A percentile compares a stretch with the other conserved stretches of the same genome.
Evolutionary conservation across 352 stramenopile species (phyloP).

Genomic region (Phytopythium oedochilum): DNA sequence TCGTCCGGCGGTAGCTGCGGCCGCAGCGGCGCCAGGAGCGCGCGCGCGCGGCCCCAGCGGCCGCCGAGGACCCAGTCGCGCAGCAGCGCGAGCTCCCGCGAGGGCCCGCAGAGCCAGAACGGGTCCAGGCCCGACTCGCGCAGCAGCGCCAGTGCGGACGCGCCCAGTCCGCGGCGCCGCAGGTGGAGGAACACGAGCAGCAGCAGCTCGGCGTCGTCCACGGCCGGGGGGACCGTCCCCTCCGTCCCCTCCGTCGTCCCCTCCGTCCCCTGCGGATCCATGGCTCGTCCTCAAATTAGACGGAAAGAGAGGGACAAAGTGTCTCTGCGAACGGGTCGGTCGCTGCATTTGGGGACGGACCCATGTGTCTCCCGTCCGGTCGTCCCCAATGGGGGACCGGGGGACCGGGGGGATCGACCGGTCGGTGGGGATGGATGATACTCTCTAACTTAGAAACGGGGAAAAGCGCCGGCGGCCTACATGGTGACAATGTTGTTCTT

Average conservation of each 20-base stretch:
- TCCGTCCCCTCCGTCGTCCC: too few species aligned
- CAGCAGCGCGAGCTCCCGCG: conserved; percentile 37
- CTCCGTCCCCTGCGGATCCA: too few species aligned
- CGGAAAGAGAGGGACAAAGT: too few species aligned
- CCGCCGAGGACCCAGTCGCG: conserved; percentile 50
- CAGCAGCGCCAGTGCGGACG: conserved; percentile 39
- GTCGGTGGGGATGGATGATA: too few species aligned
- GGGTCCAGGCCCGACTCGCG: conserved; percentile 51
- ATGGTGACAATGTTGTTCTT: conserved; percentile 80
- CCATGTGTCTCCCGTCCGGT: too few species aligned
- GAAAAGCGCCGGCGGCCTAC: conserved; percentile 26
- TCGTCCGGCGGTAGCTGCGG: conserved; percentile 11
- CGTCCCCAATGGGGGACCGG: too few species aligned
- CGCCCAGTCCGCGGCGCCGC: conserved; percentile 25
- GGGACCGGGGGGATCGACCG: too few species aligned
- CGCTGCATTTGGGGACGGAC: too few species aligned
- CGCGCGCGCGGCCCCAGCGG: conserved; percentile 28
- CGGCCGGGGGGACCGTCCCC: background rate
- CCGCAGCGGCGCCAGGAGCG: conserved; percentile 33
- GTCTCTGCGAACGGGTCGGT: too few species aligned
- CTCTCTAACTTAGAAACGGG: conserved; percentile 6
- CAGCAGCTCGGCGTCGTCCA: conserved; percentile 28
- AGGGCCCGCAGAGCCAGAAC: conserved; percentile 49
- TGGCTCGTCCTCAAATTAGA: too few species aligned
- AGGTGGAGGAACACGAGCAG: conserved; percentile 52